A percentile compares a stretch with the other conserved stretches of the same genome.
Evolutionary conservation across 805 yeast genomes (phyloP).

Genomic region (Cyberlindnera galapagoensis): DNA sequence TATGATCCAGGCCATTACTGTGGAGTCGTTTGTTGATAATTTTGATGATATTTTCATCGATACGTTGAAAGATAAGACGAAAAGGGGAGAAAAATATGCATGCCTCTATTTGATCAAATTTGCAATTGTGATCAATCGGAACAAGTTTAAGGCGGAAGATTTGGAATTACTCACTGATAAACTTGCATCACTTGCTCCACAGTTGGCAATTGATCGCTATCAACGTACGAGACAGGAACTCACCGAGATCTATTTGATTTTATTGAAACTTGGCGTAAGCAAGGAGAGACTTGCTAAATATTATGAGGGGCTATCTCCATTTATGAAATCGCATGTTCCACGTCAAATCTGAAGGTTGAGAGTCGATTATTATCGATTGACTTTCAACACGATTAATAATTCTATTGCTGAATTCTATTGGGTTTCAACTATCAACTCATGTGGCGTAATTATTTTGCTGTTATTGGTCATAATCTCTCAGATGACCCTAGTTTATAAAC

Average conservation of each 20-base stretch:
- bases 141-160: constrained; percentile 5
- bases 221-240: constrained; percentile 19
- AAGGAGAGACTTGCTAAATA: constrained; percentile 3
- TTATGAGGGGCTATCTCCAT: constrained; percentile 10
- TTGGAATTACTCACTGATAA: constrained; percentile 2
- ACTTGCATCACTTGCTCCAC: constrained; percentile 5
- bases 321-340: constrained; percentile 8
- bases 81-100: constrained; percentile 20
- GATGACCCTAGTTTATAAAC: no score
- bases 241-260: constrained; percentile 15
- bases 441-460: no score
- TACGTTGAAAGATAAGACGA: constrained; percentile 11
- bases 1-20: constrained; percentile 19
- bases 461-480: no score
- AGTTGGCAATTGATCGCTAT: constrained; percentile 14
- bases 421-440: no score
- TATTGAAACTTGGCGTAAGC: constrained; percentile 3
- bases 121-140: constrained; percentile 12
- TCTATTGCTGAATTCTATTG: no score
- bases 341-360: no score
- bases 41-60: constrained; percentile 15
- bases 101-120: constrained; percentile 21
- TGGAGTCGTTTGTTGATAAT: constrained; percentile 11
- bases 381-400: no score
- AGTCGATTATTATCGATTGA: no score